Conservation (phyloP, 2,329 filamentous ascomycete species). For the Elsinoe batatas region DNA sequence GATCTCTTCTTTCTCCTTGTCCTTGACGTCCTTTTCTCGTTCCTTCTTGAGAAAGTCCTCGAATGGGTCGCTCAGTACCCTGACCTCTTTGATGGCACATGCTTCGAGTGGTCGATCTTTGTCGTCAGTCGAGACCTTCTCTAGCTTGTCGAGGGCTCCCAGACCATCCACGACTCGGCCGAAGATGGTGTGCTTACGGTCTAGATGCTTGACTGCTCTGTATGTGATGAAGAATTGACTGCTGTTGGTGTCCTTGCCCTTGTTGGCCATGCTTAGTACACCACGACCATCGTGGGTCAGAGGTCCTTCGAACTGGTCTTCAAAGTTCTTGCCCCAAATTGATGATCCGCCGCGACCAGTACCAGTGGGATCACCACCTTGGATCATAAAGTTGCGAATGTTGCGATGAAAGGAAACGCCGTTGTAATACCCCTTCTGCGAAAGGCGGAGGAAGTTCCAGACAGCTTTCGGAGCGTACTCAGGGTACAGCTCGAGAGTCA, state of each 20-base stretch:
- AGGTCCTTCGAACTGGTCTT: slow-evolving; percentile 86
- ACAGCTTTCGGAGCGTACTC: slow-evolving; percentile 88
- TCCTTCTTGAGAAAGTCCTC: slow-evolving; percentile 57
- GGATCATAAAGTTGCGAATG: slow-evolving; percentile 95
- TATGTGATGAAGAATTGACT: slow-evolving; percentile 95
- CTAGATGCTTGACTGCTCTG: slow-evolving; percentile 70
- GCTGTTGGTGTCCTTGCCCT: slow-evolving; percentile 95
- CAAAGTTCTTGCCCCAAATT: slow-evolving; percentile 89
- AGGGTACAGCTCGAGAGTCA: slow-evolving; percentile 83
- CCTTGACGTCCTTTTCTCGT: slow-evolving; percentile 13
- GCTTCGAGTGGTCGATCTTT: slow-evolving; percentile 67
- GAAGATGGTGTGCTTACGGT: slow-evolving; percentile 96
- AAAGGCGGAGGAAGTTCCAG: slow-evolving; percentile 88
- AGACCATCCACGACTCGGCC: slow-evolving; percentile 70
- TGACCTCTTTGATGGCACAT: slow-evolving; percentile 70
- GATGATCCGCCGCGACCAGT: slow-evolving; percentile 84
- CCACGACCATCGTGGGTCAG: slow-evolving; percentile 74
- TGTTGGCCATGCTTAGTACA: slow-evolving; percentile 90
- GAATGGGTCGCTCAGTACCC: slow-evolving; percentile 88
- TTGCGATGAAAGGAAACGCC: slow-evolving; percentile 82
- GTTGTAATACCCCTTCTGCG: slow-evolving; percentile 84
- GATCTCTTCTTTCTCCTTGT: slow-evolving; percentile 44
- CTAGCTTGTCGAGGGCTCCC: slow-evolving; percentile 59
- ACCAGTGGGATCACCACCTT: slow-evolving; percentile 88
- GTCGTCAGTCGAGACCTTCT: slow-evolving; percentile 63